Evolutionary conservation across 345 rosid genomes (phyloP).

Genomic region (Brassica nigra): DNA sequence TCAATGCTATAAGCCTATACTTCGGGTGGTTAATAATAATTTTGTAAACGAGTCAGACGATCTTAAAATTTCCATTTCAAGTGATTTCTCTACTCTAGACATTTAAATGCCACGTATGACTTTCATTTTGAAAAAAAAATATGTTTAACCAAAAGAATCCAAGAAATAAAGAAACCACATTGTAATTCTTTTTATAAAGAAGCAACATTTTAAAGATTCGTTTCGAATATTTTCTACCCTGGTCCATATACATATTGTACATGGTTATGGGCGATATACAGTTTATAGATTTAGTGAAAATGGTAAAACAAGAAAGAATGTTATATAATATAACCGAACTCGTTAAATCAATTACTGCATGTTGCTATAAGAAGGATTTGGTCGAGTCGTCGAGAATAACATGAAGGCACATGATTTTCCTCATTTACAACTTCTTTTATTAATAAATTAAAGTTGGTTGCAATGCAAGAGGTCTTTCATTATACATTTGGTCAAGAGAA

Average conservation of each 20-base stretch:
- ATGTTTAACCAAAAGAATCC: not conserved
- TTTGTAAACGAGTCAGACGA: not conserved
- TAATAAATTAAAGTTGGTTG: slow-evolving; percentile 20
- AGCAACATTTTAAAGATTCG: not conserved
- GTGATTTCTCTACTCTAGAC: not conserved
- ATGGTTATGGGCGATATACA: not conserved
- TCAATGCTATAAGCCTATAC: not conserved
- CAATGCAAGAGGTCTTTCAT: slow-evolving; percentile 11
- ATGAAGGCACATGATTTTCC: slow-evolving; percentile 23
- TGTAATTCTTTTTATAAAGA: not conserved
- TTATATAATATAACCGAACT: not conserved
- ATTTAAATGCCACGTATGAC: not conserved
- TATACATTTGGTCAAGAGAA: slow-evolving; percentile 15
- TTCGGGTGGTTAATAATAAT: not conserved
- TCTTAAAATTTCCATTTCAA: not conserved
- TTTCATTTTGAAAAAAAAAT: not conserved
- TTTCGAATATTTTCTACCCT: not conserved
- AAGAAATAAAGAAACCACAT: not conserved
- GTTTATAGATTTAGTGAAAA: not conserved
- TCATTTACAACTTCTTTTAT: not conserved
- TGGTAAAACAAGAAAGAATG: not conserved
- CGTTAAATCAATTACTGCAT: not conserved
- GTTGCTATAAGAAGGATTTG: slow-evolving; percentile 11
- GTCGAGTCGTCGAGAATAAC: not conserved
- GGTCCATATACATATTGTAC: not conserved